Conservation (phyloP, 169 alveolate species). For the Theileria sp. region DNA sequence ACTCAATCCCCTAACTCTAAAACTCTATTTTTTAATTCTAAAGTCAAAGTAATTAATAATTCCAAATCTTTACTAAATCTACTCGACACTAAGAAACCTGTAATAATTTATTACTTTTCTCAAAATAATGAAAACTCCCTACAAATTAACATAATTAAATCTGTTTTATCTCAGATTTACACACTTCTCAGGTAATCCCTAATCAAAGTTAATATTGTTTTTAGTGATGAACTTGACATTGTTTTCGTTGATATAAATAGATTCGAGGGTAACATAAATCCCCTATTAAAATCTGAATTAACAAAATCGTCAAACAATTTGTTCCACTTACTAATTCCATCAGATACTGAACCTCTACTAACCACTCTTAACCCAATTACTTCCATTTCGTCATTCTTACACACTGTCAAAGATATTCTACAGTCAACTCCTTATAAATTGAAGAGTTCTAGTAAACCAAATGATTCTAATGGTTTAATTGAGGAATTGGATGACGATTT, state of each 20-base stretch:
- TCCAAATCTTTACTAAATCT: background rate
- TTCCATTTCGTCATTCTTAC: background rate
- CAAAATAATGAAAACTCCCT: background rate
- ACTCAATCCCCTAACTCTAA: background rate
- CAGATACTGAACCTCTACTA: background rate
- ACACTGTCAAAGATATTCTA: background rate
- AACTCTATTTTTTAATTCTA: background rate
- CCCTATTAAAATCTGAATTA: background rate
- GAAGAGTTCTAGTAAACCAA: background rate
- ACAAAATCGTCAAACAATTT: background rate
- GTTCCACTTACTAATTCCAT: background rate
- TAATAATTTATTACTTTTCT: background rate
- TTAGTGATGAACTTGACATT: background rate
- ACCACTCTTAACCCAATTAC: background rate
- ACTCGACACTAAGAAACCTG: constrained; percentile 13
- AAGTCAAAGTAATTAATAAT: background rate
- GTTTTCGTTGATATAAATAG: background rate
- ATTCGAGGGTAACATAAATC: background rate
- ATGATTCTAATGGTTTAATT: background rate
- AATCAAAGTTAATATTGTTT: background rate
- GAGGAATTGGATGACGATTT: background rate
- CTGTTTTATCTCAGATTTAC: background rate
- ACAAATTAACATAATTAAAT: background rate
- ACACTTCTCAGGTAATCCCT: background rate
- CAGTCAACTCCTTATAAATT: background rate